Percentiles rank a stretch among this genome's conserved stretches.
Evolutionary conservation across 140 eudicot species (phyloP).

Genomic region (Cichorium intybus): DNA sequence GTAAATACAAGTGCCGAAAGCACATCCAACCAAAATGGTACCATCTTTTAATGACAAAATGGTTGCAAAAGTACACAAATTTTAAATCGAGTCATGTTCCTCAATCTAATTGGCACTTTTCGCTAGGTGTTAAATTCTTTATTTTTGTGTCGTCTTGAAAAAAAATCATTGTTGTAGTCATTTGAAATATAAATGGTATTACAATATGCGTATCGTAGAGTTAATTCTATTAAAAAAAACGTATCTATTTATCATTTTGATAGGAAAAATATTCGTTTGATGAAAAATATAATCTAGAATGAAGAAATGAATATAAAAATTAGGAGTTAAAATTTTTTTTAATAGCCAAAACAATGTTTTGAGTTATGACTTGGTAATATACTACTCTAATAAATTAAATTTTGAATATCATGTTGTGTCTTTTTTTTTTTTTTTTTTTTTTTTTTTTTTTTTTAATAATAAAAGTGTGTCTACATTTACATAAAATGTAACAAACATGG

Average conservation of each 20-base stretch:
- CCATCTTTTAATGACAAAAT: not conserved
- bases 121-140: not conserved
- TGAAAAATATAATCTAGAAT: not conserved
- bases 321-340: not conserved
- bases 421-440: too few relatives aligned
- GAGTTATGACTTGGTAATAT: not conserved
- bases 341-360: not conserved
- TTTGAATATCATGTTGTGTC: not conserved
- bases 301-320: too few relatives aligned
- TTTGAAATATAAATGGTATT: too few relatives aligned
- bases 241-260: too few relatives aligned
- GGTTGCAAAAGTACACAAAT: not conserved
- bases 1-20: not conserved
- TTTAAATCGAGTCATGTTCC: not conserved
- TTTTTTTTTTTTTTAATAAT: too few relatives aligned
- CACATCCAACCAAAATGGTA: not conserved
- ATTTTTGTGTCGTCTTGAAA: too few relatives aligned
- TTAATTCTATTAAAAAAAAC: too few relatives aligned
- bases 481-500: not conserved
- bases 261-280: not conserved
- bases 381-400: not conserved
- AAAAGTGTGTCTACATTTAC: not conserved
- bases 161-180: too few relatives aligned
- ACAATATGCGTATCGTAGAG: too few relatives aligned
- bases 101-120: not conserved